Base-by-base conservation (phyloP, 2,329 filamentous ascomycete genomes). In the Colletotrichum chlorophyti region DNA sequence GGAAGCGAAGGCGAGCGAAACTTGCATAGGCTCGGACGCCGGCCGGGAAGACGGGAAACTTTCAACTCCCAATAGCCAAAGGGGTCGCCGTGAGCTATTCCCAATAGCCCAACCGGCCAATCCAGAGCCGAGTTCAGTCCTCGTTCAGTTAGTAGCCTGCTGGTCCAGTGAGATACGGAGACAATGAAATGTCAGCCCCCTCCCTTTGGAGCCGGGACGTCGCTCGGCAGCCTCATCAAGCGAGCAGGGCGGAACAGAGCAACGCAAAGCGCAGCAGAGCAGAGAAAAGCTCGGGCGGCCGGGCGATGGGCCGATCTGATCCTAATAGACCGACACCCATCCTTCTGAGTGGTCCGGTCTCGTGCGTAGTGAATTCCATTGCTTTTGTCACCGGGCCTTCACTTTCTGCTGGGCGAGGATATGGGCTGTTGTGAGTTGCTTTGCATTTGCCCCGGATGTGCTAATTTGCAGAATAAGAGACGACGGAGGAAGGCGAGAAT, bases 401-500 rank as follows among this genome's bases (percentile, higher is more conserved):
- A 29, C n/a, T 41, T 26, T 14, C 17, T 12, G 27, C 19, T 8
- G 12, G 29, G 9, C 3, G 14, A 26, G 55, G 29, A 38, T 12
- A 4, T 26, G 37, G 35, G 51, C 35, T 40, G 51, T 32, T 35
- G 11, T 26, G 34, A 23, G 50, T 11, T 43, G 21, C 29, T 19
- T 57, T 52, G 53, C 53, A 32, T 40, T n/a, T n/a, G n/a, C n/a
- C n/a, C n/a, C n/a, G n/a, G 27, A 31, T n/a, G n/a, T n/a, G 48
- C 40, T 53, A 40, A 58, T 46, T 55, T 42, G 31, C 31, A 49
- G 6, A 37, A 12, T 26, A 34, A 29, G 26, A 45, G 32, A 40
- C 51, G 55, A 51, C 51, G 15, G 27, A 49, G 43, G 31, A 45
- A 42, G 31, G 55, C 49, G 35, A 55, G 38, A 59, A 49, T 40